These are phyloP conservation scores for Diaporthe sp. DNA, from an alignment of 2,329 filamentous ascomycete genomes.

Conservation along the genomic window DNA sequence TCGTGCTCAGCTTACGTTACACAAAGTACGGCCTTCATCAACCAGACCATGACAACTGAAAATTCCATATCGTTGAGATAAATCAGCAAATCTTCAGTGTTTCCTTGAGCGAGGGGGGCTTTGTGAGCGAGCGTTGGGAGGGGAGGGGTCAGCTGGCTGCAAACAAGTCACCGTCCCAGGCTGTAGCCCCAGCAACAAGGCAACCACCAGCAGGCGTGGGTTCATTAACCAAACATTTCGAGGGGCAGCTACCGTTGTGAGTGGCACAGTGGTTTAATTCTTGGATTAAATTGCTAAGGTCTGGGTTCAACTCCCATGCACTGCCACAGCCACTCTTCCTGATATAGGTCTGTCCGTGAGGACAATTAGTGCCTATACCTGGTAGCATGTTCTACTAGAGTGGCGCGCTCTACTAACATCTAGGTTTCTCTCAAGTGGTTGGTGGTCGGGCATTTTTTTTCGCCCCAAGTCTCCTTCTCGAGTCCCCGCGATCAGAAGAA, in stretches of 20 bases:
- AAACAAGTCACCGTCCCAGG: neutral
- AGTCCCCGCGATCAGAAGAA: neutral
- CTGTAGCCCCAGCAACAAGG: neutral
- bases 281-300: neutral
- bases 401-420: neutral
- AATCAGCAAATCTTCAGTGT: neutral
- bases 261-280: neutral
- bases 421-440: neutral
- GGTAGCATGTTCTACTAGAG: neutral
- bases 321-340: neutral
- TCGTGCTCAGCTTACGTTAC: neutral
- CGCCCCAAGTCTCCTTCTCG: neutral
- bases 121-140: no score
- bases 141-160: neutral
- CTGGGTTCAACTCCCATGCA: neutral
- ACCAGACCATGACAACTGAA: neutral
- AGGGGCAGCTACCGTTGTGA: neutral
- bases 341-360: neutral
- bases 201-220: neutral
- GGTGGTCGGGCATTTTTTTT: neutral
- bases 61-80: neutral
- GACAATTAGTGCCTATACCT: conserved; percentile 1
- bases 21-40: no score
- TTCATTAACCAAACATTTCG: neutral
- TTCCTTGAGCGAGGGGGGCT: no score